Base-by-base conservation (phyloP, 345 rosid species). In the Gynandropsis gynandra region DNA sequence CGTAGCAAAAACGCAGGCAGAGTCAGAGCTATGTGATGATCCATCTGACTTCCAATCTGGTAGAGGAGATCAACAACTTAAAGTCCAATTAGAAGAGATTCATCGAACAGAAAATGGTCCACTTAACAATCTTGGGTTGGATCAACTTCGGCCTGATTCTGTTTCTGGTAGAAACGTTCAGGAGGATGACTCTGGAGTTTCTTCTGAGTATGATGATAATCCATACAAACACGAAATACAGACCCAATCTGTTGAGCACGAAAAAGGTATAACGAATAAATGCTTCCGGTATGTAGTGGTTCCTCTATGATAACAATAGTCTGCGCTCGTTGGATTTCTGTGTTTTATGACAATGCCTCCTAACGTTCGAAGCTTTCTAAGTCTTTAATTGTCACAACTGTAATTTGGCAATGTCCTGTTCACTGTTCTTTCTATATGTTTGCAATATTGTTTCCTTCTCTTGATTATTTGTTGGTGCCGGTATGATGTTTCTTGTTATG, bases 141-240 rank as follows among this genome's bases (percentile, higher is more conserved):
- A 77, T 61, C 71, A 72, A 59, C 69, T 63, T 43, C 80, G 42
- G 42, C 69, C 79, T 40, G 73, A 78, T 59, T 77, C 84, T 36
- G 59, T 72, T 51, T 69, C 86, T n/a, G 74, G 75, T 69, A 77
- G 79, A 75, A 76, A 65, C 52, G 50, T 64, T 5, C 83, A 72
- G 39, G 89, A 78, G 64, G 87, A 79, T 69, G 70, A 76, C 56
- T 56, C 79, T 56, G 76, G 74, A 58, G 83, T 73, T 44, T 62
- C 80, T 0, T 73, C 89, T 9, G 81, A 75, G 46, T 76, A 69
- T 64, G 86, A 83, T 39, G 68, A 75, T 32, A 62, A 68, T 51
- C 51, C 68, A 39, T 80, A 87, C 61, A 64, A 63, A 72, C 66
- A 76, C 71, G 78, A 80, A 71, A 51, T 77, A 50, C 94, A 70